These are phyloP conservation scores for Ceratobasidium theobromae DNA, from an alignment of 1,284 basidiomycete species.

Conservation along the genomic window DNA sequence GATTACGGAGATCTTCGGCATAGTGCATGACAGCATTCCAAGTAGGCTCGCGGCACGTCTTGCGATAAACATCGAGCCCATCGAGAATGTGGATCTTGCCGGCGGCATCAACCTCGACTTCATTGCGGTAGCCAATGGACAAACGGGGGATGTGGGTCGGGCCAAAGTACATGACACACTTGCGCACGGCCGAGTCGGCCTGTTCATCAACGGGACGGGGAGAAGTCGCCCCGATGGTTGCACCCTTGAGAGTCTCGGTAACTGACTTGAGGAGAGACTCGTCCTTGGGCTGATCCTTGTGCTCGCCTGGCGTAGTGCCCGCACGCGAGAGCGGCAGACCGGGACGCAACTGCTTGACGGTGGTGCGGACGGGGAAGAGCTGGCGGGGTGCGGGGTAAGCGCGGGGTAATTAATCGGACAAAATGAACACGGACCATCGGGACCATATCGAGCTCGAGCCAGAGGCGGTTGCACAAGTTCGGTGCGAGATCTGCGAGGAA, in stretches of 20 bases:
- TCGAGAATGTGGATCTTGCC: slow-evolving; percentile 79
- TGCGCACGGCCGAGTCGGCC: slow-evolving; percentile 78
- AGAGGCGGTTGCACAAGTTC: slow-evolving; percentile 73
- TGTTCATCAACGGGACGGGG: slow-evolving; percentile 76
- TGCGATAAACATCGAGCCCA: slow-evolving; percentile 68
- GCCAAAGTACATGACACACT: slow-evolving; percentile 74
- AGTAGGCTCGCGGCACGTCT: slow-evolving; percentile 65
- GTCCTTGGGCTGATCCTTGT: slow-evolving; percentile 40
- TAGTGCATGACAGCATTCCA: slow-evolving; percentile 78
- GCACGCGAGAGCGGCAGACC: slow-evolving; percentile 32
- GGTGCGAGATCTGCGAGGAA: slow-evolving; percentile 52
- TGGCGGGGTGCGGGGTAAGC: slow-evolving; percentile 67
- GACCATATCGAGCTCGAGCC: slow-evolving; percentile 74
- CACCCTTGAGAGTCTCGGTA: slow-evolving; percentile 53
- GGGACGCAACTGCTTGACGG: slow-evolving; percentile 59
- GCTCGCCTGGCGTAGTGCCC: slow-evolving; percentile 39
- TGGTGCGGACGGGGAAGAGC: slow-evolving; percentile 51
- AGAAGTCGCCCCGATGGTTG: slow-evolving; percentile 46
- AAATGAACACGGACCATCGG: slow-evolving; percentile 78
- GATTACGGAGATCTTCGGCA: slow-evolving; percentile 76
- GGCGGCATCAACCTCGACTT: slow-evolving; percentile 74
- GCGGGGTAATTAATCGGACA: slow-evolving; percentile 73
- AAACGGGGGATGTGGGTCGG: slow-evolving; percentile 65
- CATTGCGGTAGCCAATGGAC: slow-evolving; percentile 73
- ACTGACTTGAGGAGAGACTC: slow-evolving; percentile 51